Evolutionary conservation across 805 yeast genomes (phyloP), one percentile per base, ranked within the genome.

Genomic region (Ogataea zsoltii): DNA sequence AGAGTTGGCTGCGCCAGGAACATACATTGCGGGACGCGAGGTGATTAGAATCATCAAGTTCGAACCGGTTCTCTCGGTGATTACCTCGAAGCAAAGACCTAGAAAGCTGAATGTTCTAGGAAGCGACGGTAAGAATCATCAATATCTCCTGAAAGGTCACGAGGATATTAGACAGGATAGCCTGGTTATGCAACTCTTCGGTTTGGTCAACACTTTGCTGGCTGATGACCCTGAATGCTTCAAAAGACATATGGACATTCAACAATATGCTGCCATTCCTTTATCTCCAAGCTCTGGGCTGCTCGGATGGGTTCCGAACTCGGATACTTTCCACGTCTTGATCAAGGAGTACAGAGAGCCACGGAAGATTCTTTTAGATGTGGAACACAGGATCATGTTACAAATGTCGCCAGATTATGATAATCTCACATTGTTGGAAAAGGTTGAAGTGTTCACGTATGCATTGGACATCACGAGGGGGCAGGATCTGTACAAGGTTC

Each of bases 401-500:
- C 98, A 92, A 64, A 92, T 92, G 98, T 96, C 98, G 0, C 97
- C 97, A 1, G 91, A 91, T 62, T 94, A 88, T 67, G 99, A 94
- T 54, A 85, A 82, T 50, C 71, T 94, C 63, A 90, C 97, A 0
- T 72, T 91, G 21, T 69, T 94, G 49, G 96, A 95, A 58, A 92
- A 94, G 66, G 92, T 95, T 34, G 99, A 94, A 66, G 97, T 94
- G 5, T 95, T 94, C 71, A 88, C 96, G 0, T 90, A 92, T 59
- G 97, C 99, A 0, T 70, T 94, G 56, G 97, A 92, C 62, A 91
- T 90, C 61, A 92, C 99, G 0, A 75, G 96, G 57, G 98, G 99
- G 1, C 97, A 94, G 66, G 99, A 94, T 67, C 72, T 94, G 54
- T 92, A 94, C 68, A 86, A 92, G 55, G 97, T 95, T 3, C 70